Conservation (phyloP, 2,329 filamentous ascomycete species). For the Decorospora gaudefroyi region DNA sequence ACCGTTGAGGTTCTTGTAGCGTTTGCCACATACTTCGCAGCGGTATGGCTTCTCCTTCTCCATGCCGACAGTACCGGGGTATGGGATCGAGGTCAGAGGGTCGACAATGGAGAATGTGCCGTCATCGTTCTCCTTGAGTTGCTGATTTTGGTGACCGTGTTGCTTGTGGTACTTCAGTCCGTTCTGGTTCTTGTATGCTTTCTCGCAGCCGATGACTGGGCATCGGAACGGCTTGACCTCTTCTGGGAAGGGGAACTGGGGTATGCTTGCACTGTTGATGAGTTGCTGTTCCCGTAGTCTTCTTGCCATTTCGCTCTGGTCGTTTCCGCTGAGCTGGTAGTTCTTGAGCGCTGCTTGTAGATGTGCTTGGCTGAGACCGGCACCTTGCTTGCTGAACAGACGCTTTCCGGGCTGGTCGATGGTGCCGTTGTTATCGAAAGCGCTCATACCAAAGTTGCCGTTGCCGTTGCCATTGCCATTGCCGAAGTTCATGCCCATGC, state of each 20-base stretch:
- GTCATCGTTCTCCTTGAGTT: conserved; percentile 93
- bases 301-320: conserved; percentile 73
- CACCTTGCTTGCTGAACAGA: conserved; percentile 80
- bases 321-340: conserved; percentile 66
- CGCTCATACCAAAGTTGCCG: conserved; percentile 50
- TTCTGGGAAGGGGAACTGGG: conserved; percentile 61
- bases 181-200: conserved; percentile 99
- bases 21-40: conserved; percentile 95
- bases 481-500: conserved; percentile 42
- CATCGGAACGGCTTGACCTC: conserved; percentile 98
- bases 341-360: conserved; percentile 76
- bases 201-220: conserved; percentile 96
- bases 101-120: conserved; percentile 98
- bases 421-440: conserved; percentile 49
- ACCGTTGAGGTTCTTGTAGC: conserved; percentile 98
- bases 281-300: conserved; percentile 68
- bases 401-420: conserved; percentile 96
- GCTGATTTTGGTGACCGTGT: conserved; percentile 95
- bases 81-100: conserved; percentile 89
- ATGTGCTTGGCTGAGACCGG: conserved; percentile 68
- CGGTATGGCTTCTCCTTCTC: conserved; percentile 99
- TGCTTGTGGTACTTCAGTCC: conserved; percentile 88
- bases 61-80: conserved; percentile 97
- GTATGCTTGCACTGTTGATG: conserved; percentile 55
- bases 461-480: conserved; percentile 27